Conservation (phyloP, 371 early-diverging fungal genomes). For the Apophysomyces trapeziformis region DNA sequence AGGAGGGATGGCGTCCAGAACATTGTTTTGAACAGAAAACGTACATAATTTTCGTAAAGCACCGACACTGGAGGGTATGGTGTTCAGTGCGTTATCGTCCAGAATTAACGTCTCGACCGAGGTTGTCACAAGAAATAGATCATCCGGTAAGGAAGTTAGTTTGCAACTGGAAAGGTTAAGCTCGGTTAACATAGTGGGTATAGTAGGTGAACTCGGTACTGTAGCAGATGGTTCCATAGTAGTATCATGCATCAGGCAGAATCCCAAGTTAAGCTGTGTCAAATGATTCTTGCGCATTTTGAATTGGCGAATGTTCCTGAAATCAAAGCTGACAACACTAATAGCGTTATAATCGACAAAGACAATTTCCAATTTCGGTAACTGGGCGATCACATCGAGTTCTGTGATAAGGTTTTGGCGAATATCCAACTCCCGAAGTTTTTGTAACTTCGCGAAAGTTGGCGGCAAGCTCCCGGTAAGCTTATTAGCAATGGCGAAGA, state of each 20-base stretch:
- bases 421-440: conserved; percentile 75
- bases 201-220: conserved; percentile 13
- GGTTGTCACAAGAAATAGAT: conserved; percentile 60
- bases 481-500: conserved; percentile 77
- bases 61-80: conserved; percentile 68
- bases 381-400: conserved; percentile 58
- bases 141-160: conserved; percentile 68
- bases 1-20: conserved; percentile 55
- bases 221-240: not conserved
- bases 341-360: conserved; percentile 73
- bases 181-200: conserved; percentile 39
- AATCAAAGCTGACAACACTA: conserved; percentile 47
- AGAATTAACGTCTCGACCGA: conserved; percentile 64
- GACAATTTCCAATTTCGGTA: conserved; percentile 64
- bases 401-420: conserved; percentile 75
- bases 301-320: conserved; percentile 42
- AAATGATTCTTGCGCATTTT: conserved; percentile 62
- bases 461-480: conserved; percentile 71
- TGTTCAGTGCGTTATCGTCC: conserved; percentile 77
- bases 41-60: conserved; percentile 52
- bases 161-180: conserved; percentile 76
- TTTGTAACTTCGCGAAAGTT: conserved; percentile 56
- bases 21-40: conserved; percentile 77
- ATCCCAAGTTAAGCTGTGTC: conserved; percentile 50
- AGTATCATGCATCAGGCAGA: conserved; percentile 7